These are phyloP conservation scores for Tetracladium setigerum DNA, from an alignment of 495 filamentous ascomycete species.

Conservation along the genomic window DNA sequence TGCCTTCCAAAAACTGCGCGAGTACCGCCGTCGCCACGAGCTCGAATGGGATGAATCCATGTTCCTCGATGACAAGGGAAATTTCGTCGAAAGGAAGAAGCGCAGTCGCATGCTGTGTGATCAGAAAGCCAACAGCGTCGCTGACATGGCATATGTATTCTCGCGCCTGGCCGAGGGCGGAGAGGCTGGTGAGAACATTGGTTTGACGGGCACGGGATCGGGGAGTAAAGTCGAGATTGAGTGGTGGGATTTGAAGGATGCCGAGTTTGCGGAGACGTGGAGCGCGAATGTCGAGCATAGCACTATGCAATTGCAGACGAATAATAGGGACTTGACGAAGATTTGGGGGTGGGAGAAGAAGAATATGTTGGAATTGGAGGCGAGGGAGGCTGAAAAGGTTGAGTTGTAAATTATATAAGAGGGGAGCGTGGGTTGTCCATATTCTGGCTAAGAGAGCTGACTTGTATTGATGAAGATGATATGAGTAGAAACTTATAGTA, in stretches of 20 bases:
- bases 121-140: constrained; percentile 81
- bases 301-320: constrained; percentile 25
- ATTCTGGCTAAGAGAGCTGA: neutral
- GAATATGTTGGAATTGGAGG: neutral
- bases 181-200: constrained; percentile 22
- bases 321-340: neutral
- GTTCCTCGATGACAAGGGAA: constrained; percentile 31
- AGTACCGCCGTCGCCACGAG: constrained; percentile 68
- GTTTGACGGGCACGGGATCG: constrained; percentile 28
- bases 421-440: constrained; percentile 4
- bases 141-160: constrained; percentile 79
- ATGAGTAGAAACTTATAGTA: neutral
- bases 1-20: constrained; percentile 73
- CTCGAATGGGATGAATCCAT: constrained; percentile 50
- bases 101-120: constrained; percentile 65
- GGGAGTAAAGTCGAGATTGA: constrained; percentile 45
- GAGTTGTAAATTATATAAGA: constrained; percentile 9
- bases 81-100: constrained; percentile 39
- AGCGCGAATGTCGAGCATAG: constrained; percentile 59
- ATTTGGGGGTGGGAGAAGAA: neutral
- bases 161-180: constrained; percentile 24
- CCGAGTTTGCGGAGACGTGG: constrained; percentile 61
- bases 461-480: neutral
- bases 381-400: neutral
- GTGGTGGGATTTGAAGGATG: constrained; percentile 64